phyloP scores from a whole-genome alignment of 805 yeast genomes.

The Candida nonsorbophila region DNA sequence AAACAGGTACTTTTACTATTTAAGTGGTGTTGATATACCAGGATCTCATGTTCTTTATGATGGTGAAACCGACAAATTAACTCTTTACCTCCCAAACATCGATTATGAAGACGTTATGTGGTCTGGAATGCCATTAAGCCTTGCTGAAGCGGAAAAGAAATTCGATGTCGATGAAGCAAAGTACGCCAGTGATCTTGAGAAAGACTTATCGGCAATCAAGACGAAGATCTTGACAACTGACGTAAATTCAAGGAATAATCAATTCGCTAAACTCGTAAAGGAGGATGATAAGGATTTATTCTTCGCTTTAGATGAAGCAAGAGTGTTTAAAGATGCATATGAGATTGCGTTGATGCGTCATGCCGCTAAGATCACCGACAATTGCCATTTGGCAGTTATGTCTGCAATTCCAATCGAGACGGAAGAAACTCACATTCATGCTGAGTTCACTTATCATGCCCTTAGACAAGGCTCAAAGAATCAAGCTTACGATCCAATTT shows the following conservation, averaged over 20 bases:
- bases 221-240: constrained; percentile 49
- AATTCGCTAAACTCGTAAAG: constrained; percentile 30
- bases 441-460: constrained; percentile 91
- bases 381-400: constrained; percentile 88
- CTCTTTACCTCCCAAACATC: constrained; percentile 74
- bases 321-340: constrained; percentile 77
- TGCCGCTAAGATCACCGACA: constrained; percentile 83
- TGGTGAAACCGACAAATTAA: constrained; percentile 47
- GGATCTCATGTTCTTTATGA: constrained; percentile 67
- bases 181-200: constrained; percentile 48
- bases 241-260: constrained; percentile 39
- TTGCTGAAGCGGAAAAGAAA: constrained; percentile 56
- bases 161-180: constrained; percentile 82
- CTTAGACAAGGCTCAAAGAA: constrained; percentile 88
- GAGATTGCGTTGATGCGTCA: constrained; percentile 73
- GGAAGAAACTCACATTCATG: constrained; percentile 89
- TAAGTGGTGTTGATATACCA: constrained; percentile 78
- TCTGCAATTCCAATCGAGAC: constrained; percentile 82
- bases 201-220: constrained; percentile 22
- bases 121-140: constrained; percentile 81
- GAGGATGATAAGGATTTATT: constrained; percentile 44
- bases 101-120: constrained; percentile 92
- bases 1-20: constrained; percentile 83
- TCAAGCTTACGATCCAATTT: constrained; percentile 90
- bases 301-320: constrained; percentile 80